Percentiles rank a stretch among this genome's conserved stretches.
phyloP scores from a whole-genome alignment of 345 rosid genomes.

The Stellera chamaejasme region DNA sequence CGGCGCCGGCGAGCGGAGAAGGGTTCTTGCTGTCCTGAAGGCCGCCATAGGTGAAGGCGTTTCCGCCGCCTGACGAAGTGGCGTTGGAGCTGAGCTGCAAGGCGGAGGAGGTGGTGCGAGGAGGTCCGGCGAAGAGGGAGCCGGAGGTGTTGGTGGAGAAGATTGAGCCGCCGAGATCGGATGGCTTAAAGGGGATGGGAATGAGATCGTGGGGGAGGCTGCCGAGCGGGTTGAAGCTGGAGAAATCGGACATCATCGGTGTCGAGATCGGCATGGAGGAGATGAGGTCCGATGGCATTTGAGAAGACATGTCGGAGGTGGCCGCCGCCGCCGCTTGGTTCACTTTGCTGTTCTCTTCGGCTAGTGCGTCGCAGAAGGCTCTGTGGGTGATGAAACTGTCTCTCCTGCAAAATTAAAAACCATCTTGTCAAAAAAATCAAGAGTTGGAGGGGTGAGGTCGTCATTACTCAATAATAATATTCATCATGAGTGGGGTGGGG shows the following conservation, averaged over 20 bases:
- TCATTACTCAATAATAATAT: too few species aligned
- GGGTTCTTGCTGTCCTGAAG: slow-evolving; percentile 38
- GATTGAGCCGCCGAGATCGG: slow-evolving; percentile 41
- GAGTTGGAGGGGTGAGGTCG: too few species aligned
- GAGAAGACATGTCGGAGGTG: slow-evolving; percentile 21
- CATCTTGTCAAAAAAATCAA: too few species aligned
- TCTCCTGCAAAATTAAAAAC: slow-evolving; percentile 30
- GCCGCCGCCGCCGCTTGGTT: slow-evolving; percentile 36
- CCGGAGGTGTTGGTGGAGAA: slow-evolving; percentile 39
- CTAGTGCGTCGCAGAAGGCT: slow-evolving; percentile 66
- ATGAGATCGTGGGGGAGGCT: slow-evolving; percentile 44
- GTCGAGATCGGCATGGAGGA: slow-evolving; percentile 23
- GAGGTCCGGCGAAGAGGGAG: slow-evolving; percentile 33
- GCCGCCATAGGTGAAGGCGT: slow-evolving; percentile 17
- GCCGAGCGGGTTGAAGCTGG: slow-evolving; percentile 35
- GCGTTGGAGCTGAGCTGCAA: slow-evolving; percentile 46
- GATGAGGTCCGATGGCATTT: slow-evolving; percentile 33
- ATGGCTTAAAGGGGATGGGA: slow-evolving; percentile 45
- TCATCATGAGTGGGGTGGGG: too few species aligned
- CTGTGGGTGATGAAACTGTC: slow-evolving; percentile 69
- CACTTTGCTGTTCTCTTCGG: slow-evolving; percentile 69
- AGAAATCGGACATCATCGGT: slow-evolving; percentile 31
- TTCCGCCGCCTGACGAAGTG: slow-evolving; percentile 21
- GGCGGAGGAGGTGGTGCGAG: slow-evolving; percentile 37
- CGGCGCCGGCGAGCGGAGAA: slow-evolving; percentile 22